phyloP scores from a whole-genome alignment of 345 rosid genomes.

The Limnanthes douglasii region DNA sequence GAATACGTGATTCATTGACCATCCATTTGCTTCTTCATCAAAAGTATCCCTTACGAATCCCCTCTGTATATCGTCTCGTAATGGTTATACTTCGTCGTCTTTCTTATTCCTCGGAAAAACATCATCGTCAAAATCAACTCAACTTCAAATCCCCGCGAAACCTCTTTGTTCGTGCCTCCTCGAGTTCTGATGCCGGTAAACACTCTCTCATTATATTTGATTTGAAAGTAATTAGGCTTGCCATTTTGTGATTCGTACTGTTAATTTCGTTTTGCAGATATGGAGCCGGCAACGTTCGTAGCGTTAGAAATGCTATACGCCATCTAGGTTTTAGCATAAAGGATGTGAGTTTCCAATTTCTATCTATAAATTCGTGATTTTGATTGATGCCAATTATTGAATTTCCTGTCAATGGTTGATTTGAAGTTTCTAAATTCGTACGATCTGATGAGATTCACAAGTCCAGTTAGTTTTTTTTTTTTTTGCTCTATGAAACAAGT shows the following conservation, averaged over 20 bases:
- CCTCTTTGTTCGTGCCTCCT: constrained; percentile 44
- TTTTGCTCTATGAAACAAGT: not conserved
- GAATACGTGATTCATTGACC: no score
- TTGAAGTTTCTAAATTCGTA: no score
- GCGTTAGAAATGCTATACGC: constrained; percentile 53
- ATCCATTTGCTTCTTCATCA: no score
- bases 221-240: not conserved
- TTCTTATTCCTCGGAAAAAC: constrained; percentile 11
- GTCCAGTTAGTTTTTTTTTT: constrained; percentile 2
- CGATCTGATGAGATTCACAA: no score
- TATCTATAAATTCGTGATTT: no score
- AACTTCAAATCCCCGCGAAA: constrained; percentile 25
- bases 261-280: constrained; percentile 21
- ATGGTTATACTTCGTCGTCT: constrained; percentile 20
- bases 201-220: not conserved
- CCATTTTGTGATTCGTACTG: not conserved
- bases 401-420: no score
- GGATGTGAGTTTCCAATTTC: constrained; percentile 24
- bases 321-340: constrained; percentile 37
- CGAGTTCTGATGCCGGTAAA: constrained; percentile 46
- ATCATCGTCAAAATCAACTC: constrained; percentile 7
- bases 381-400: no score
- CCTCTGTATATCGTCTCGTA: no score
- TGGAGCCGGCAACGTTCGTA: constrained; percentile 68
- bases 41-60: no score